Evolutionary conservation across 352 stramenopile species (phyloP).

Genomic region (Globisporangium orthogonon): DNA sequence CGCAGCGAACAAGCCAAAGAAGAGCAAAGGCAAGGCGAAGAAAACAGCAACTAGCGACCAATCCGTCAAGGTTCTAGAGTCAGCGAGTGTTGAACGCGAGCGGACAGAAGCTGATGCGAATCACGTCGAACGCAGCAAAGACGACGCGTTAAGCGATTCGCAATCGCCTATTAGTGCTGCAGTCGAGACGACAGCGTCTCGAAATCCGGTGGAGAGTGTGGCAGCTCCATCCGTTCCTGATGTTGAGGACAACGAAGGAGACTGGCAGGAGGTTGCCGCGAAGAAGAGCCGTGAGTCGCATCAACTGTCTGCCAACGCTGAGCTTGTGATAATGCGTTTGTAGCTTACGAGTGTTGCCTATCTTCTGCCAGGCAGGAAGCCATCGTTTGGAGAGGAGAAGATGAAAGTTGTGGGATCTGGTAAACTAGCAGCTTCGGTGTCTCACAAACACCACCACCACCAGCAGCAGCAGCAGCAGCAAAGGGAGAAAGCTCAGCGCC

Average conservation of each 20-base stretch:
- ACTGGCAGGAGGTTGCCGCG: constrained; percentile 19
- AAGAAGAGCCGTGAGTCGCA: constrained; percentile 23
- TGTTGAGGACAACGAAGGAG: neutral
- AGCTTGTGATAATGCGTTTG: neutral
- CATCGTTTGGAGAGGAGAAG: neutral
- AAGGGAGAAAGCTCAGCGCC: too few species aligned
- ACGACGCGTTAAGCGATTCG: neutral
- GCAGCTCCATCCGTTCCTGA: neutral
- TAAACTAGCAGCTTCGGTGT: neutral
- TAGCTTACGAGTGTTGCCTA: neutral
- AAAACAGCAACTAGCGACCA: constrained; percentile 16
- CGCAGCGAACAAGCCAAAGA: constrained; percentile 18
- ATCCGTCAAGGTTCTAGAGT: neutral
- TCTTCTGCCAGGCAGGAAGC: neutral
- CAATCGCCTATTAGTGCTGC: neutral
- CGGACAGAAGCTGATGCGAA: neutral
- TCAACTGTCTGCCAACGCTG: neutral
- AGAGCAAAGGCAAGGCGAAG: constrained; percentile 20
- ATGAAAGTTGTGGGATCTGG: too few species aligned
- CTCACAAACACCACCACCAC: neutral
- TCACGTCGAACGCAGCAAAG: neutral
- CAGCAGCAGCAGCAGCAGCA: neutral
- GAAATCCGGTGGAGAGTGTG: too few species aligned
- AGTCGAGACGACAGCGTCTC: neutral
- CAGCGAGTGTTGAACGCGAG: neutral